A percentile compares a stretch with the other conserved stretches of the same genome.
These are phyloP conservation scores for Fusarium acutatum DNA, from an alignment of 2,329 filamentous ascomycete species.

Conservation along the genomic window DNA sequence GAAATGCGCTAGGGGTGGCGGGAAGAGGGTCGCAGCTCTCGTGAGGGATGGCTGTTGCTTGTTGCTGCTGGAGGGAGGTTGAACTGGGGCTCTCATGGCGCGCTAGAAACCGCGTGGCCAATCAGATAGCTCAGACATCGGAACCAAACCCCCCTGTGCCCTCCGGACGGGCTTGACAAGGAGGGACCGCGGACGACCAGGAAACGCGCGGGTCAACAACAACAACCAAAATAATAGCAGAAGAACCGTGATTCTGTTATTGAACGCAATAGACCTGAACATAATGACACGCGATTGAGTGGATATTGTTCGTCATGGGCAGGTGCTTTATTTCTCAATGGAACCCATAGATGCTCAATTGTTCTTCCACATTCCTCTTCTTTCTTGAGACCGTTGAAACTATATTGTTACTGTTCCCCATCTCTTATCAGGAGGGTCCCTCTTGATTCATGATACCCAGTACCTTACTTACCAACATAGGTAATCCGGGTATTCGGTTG, in stretches of 20 bases:
- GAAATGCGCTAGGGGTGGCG: slow-evolving; percentile 38
- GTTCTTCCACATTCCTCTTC: neutral
- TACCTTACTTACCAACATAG: slow-evolving; percentile 7
- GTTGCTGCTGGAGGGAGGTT: slow-evolving; percentile 41
- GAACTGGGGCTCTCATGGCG: slow-evolving; percentile 36
- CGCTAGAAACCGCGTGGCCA: slow-evolving; percentile 36
- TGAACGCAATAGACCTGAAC: slow-evolving; percentile 4
- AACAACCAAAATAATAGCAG: slow-evolving; percentile 42
- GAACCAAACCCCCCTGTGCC: slow-evolving; percentile 20
- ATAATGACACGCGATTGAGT: neutral
- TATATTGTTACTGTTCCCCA: neutral
- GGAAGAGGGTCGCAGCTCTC: slow-evolving; percentile 38
- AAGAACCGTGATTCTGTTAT: slow-evolving; percentile 23
- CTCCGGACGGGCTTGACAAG: slow-evolving; percentile 20
- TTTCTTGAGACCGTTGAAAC: slow-evolving; percentile 4
- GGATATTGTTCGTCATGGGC: neutral
- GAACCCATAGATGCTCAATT: neutral
- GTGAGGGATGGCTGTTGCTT: slow-evolving; percentile 37
- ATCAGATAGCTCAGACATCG: slow-evolving; percentile 25
- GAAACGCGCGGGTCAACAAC: slow-evolving; percentile 44
- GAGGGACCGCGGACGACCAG: slow-evolving; percentile 39
- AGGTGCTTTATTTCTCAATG: neutral
- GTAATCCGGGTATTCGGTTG: slow-evolving; percentile 15
- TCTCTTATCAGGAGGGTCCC: neutral
- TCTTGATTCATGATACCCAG: slow-evolving; percentile 10